Evolutionary conservation across 345 rosid genomes (phyloP).

Genomic region (Streptanthus diversifolius): DNA sequence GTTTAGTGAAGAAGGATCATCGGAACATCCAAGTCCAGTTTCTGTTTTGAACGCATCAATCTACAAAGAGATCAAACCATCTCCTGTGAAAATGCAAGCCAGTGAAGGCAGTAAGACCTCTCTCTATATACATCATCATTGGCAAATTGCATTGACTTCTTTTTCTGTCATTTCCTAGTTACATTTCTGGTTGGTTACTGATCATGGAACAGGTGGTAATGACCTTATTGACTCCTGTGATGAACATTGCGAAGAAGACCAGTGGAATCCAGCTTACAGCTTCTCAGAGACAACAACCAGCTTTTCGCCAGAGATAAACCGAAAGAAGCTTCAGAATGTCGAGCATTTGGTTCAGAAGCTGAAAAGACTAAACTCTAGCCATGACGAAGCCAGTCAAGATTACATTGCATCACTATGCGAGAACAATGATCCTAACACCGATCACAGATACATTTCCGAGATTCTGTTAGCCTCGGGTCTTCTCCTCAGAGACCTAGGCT

Average conservation of each 20-base stretch:
- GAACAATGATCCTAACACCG: slow-evolving; percentile 57
- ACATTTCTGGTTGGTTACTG: slow-evolving; percentile 24
- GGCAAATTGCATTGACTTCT: neutral
- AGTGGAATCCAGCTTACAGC: slow-evolving; percentile 47
- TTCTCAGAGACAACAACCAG: slow-evolving; percentile 34
- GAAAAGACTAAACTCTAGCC: slow-evolving; percentile 68
- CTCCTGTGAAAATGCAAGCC: slow-evolving; percentile 46
- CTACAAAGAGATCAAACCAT: slow-evolving; percentile 53
- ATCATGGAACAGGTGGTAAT: slow-evolving; percentile 37
- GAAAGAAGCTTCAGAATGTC: slow-evolving; percentile 73
- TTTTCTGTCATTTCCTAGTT: neutral
- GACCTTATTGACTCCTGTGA: slow-evolving; percentile 28
- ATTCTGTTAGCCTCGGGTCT: slow-evolving; percentile 92
- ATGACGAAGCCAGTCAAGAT: slow-evolving; percentile 84
- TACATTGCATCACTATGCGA: slow-evolving; percentile 92
- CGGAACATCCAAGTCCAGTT: slow-evolving; percentile 80
- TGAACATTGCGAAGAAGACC: slow-evolving; percentile 44
- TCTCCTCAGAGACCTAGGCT: slow-evolving; percentile 68
- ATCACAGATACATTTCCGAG: slow-evolving; percentile 90
- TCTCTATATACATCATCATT: neutral
- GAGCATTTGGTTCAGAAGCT: slow-evolving; percentile 87
- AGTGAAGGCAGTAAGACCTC: slow-evolving; percentile 22
- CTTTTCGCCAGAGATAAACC: slow-evolving; percentile 57
- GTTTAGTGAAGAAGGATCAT: slow-evolving; percentile 44
- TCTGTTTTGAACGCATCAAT: slow-evolving; percentile 66